Conservation (phyloP, 1,139 yeast genomes). For the Hansenula lynferdii region DNA sequence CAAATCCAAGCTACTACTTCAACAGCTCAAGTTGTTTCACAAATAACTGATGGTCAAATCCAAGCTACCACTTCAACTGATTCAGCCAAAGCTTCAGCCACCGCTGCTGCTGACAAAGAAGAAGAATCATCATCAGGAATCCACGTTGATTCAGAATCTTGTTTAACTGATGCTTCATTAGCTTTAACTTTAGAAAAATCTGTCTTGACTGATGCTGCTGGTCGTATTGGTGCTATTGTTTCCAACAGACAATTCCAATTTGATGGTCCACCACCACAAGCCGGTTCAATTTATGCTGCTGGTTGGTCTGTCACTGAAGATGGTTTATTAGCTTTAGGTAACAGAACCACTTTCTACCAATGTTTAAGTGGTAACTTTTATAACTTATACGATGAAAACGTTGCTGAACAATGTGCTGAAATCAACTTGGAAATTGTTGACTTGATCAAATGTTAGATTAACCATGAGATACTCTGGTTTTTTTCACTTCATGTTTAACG, state of each 20-base stretch:
- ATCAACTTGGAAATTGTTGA: slow-evolving; percentile 64
- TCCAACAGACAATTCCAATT: slow-evolving; percentile 87
- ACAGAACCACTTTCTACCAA: slow-evolving; percentile 63
- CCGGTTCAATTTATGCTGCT: slow-evolving; percentile 81
- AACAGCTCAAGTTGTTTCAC: no score
- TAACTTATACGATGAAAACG: slow-evolving; percentile 71
- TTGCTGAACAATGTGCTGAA: slow-evolving; percentile 61
- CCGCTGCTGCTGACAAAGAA: slow-evolving; percentile 27
- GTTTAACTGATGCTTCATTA: slow-evolving; percentile 48
- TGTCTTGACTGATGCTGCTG: slow-evolving; percentile 53
- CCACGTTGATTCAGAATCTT: no score
- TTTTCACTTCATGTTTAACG: slow-evolving; percentile 1
- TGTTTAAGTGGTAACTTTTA: slow-evolving; percentile 77
- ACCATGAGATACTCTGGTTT: slow-evolving; percentile 9
- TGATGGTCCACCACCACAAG: slow-evolving; percentile 91
- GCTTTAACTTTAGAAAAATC: slow-evolving; percentile 49
- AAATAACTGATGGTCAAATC: no score
- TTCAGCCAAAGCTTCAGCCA: slow-evolving; percentile 33
- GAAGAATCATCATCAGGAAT: slow-evolving; percentile 19
- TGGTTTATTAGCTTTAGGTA: slow-evolving; percentile 70
- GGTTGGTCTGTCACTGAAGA: slow-evolving; percentile 72
- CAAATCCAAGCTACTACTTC: no score
- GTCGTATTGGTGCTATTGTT: slow-evolving; percentile 79
- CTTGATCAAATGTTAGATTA: slow-evolving; percentile 50
- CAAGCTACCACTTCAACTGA: slow-evolving; percentile 14